Base-by-base conservation (phyloP, 805 yeast genomes). In the Schizosaccharomyces octosporus region DNA sequence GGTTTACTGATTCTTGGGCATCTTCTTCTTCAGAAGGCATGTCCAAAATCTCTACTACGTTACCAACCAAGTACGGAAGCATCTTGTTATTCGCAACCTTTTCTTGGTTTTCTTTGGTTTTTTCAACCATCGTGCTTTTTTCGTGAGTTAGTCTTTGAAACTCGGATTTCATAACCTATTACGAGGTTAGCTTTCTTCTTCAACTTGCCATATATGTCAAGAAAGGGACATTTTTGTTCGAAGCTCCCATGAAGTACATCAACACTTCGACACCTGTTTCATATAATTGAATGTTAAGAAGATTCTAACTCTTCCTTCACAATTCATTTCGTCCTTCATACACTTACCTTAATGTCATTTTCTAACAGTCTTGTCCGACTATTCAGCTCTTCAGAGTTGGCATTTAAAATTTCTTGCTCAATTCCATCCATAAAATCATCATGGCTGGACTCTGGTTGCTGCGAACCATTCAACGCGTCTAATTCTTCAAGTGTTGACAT, bases 31-130 rank as follows among this genome's bases (percentile, higher is more conserved):
- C 90, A 11, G 86, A 88, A 66, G 83, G 84, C 72, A 93, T 80
- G 69, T 93, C 95, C 69, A 93, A 78, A 63, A 93, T 76, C 73
- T 93, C 99, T 42, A 93, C 97, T 61, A 93, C 94, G 70, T 93
- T 93, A 31, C 97, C 97, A 60, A 93, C 98, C 62, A 93, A 75
- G 68, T 93, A 93, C 17, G 99, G 99, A 68, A 93, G 78, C 72
- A 89, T 97, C 73, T 84, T 86, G 73, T 93, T 93, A 71, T 93
- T 90, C 69, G 87, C 87, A 72, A 93, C 90, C 74, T 93, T 93
- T 67, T 90, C 97, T 71, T 85, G 87, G 74, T 93, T 93, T 69
- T 93, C 97, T 71, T 89, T 88, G 73, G 93, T 87, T 71, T 90
- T 83, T 66, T 88, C 96, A 62, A 81, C 73, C 96, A 90, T 93